Conservation (phyloP, 208 protist genomes). For the Trypanosoma avium region DNA sequence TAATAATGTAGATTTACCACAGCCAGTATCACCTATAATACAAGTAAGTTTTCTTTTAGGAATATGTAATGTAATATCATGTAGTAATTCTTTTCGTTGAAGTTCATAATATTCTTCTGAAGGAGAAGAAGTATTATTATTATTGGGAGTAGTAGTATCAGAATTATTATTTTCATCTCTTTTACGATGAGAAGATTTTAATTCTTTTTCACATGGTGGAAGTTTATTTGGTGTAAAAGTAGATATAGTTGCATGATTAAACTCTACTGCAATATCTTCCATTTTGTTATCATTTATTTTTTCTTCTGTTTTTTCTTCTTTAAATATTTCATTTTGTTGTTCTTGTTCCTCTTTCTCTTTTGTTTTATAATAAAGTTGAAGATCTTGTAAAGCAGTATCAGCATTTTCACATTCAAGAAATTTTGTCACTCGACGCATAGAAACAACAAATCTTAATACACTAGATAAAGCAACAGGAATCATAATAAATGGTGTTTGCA, state of each 20-base stretch:
- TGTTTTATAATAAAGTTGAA: not conserved
- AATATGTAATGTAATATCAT: slow-evolving; percentile 43
- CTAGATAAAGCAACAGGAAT: slow-evolving; percentile 63
- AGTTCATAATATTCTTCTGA: slow-evolving; percentile 33
- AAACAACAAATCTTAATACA: slow-evolving; percentile 71
- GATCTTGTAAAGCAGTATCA: not conserved
- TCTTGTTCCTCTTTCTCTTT: not conserved
- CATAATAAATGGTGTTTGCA: slow-evolving; percentile 79
- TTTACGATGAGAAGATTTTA: not conserved
- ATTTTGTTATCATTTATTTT: not conserved
- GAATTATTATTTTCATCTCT: slow-evolving; percentile 1
- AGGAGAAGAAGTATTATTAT: not conserved
- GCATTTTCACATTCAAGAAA: slow-evolving; percentile 67
- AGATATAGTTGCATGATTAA: slow-evolving; percentile 15
- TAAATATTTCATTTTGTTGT: not conserved
- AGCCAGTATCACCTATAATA: slow-evolving; percentile 70
- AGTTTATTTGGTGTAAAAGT: slow-evolving; percentile 11
- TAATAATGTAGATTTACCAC: slow-evolving; percentile 79
- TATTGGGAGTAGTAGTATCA: not conserved
- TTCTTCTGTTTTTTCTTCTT: not conserved
- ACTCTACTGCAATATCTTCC: slow-evolving; percentile 15
- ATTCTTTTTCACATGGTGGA: slow-evolving; percentile 11
- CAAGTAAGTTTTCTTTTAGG: slow-evolving; percentile 60
- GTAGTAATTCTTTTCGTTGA: slow-evolving; percentile 38
- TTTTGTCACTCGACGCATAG: slow-evolving; percentile 59